phyloP scores from a whole-genome alignment of 2,329 filamentous ascomycete genomes.

The Pseudogymnoascus sp. region DNA sequence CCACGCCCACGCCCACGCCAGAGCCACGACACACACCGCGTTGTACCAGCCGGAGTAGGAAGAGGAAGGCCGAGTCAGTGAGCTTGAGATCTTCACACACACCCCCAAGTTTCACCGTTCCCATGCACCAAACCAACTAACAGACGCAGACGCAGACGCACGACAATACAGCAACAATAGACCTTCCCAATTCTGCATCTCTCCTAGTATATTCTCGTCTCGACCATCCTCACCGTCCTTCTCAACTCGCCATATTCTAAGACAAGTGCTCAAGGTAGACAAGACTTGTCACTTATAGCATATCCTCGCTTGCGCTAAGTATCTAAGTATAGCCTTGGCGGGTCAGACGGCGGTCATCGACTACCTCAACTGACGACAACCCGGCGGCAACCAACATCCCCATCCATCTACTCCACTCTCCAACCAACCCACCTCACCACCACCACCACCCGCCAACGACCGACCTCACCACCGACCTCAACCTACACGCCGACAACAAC shows the following conservation, averaged over 20 bases:
- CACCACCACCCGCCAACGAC: background rate
- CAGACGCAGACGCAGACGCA: background rate
- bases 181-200: background rate
- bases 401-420: background rate
- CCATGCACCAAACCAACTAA: background rate
- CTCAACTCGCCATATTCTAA: no score
- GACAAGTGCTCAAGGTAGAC: no score
- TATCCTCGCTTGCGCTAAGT: background rate
- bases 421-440: background rate
- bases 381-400: background rate
- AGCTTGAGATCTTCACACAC: background rate
- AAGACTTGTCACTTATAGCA: background rate
- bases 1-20: background rate
- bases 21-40: background rate
- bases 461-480: background rate
- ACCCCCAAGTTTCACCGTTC: background rate
- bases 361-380: background rate
- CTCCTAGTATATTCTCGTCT: background rate
- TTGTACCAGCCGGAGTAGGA: background rate
- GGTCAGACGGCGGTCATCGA: background rate
- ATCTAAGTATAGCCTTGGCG: background rate
- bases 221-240: no score
- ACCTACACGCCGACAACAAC: background rate
- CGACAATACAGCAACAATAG: background rate
- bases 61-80: background rate